Percentiles rank a stretch among this genome's conserved stretches.
Evolutionary conservation across 2,329 filamentous ascomycete species (phyloP).

Genomic region (Neocatenulostroma microsporum): DNA sequence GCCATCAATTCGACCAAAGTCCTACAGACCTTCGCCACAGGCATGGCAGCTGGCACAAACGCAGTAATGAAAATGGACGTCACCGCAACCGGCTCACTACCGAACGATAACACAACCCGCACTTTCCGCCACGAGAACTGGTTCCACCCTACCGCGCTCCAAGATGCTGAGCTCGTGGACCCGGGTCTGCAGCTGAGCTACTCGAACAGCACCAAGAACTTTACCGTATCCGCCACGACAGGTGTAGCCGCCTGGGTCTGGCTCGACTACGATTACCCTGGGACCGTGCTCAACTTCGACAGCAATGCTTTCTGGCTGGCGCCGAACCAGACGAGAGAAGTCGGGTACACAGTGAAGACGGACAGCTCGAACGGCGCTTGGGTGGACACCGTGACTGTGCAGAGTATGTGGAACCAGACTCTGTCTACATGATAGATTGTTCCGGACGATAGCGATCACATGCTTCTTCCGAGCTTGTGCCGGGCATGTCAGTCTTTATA

Average conservation of each 20-base stretch:
- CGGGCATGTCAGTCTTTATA: no score
- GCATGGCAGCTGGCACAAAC: conserved; percentile 31
- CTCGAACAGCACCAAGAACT: conserved; percentile 27
- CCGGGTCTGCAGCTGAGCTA: conserved; percentile 39
- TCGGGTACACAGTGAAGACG: conserved; percentile 41
- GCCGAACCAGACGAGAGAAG: conserved; percentile 37
- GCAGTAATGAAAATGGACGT: conserved; percentile 41
- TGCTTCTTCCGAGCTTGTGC: no score
- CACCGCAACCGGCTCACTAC: conserved; percentile 37
- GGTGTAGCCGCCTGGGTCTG: conserved; percentile 50
- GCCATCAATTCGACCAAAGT: conserved; percentile 47
- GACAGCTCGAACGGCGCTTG: conserved; percentile 39
- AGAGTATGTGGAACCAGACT: conserved; percentile 47
- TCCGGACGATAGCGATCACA: no score
- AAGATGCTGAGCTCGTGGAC: conserved; percentile 41
- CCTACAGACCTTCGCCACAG: conserved; percentile 33
- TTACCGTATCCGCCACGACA: conserved; percentile 41
- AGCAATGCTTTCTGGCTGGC: conserved; percentile 47
- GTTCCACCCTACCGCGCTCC: conserved; percentile 41
- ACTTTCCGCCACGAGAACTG: conserved; percentile 46
- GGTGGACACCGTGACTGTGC: conserved; percentile 41
- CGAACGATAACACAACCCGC: conserved; percentile 36
- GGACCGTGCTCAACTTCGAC: conserved; percentile 45
- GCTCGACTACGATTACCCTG: conserved; percentile 47
- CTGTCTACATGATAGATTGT: conserved; percentile 11